phyloP scores from a whole-genome alignment of 2,329 filamentous ascomycete species.

The Sclerotiophoma versabilis region DNA sequence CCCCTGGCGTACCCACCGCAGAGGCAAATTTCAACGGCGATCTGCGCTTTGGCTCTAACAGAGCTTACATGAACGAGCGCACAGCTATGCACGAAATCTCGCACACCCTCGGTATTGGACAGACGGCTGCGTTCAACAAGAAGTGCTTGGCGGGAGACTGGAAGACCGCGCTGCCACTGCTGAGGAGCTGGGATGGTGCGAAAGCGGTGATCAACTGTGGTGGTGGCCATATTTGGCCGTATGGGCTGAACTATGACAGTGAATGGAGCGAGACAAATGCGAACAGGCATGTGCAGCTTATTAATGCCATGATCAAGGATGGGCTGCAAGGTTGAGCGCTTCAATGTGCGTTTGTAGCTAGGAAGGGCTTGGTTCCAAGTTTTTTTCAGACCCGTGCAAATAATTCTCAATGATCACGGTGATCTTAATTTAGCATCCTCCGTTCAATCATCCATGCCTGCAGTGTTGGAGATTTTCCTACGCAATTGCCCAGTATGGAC shows the following conservation, averaged over 20 bases:
- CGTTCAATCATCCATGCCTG: too few relatives aligned
- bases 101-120: constrained; percentile 44
- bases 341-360: neutral
- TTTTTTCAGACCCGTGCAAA: too few relatives aligned
- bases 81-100: constrained; percentile 47
- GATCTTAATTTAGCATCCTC: too few relatives aligned
- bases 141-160: constrained; percentile 42
- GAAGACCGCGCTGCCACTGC: constrained; percentile 41
- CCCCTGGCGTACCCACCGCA: constrained; percentile 43
- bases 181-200: constrained; percentile 40
- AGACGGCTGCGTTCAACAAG: constrained; percentile 40
- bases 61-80: constrained; percentile 45
- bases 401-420: too few relatives aligned
- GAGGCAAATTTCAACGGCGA: constrained; percentile 48
- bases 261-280: constrained; percentile 48
- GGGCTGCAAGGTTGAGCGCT: constrained; percentile 16
- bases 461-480: too few relatives aligned
- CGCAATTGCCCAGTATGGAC: too few relatives aligned
- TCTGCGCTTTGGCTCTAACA: constrained; percentile 43
- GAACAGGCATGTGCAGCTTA: constrained; percentile 42
- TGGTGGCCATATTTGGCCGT: constrained; percentile 44
- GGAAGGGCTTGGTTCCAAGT: too few relatives aligned
- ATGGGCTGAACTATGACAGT: constrained; percentile 46
- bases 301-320: constrained; percentile 45
- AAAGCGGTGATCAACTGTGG: constrained; percentile 44